Conservation (phyloP, 192 early-diverging fungal species). For the Umbelopsis sp. region DNA sequence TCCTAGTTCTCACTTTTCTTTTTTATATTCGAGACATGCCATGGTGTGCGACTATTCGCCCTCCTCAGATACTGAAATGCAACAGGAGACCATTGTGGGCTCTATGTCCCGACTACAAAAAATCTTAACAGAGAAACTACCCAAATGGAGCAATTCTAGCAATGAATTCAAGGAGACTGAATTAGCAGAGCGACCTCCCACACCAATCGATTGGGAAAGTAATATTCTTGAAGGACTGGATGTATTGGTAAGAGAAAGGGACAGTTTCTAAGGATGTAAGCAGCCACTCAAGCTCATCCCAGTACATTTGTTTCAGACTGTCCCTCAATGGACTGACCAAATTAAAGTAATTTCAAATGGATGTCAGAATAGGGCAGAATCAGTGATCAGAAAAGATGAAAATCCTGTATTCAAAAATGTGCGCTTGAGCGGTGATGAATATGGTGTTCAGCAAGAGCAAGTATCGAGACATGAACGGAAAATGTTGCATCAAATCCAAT, state of each 20-base stretch:
- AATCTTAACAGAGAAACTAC: background rate
- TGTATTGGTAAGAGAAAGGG: background rate
- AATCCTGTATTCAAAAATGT: slow-evolving; percentile 19
- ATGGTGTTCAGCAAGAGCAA: background rate
- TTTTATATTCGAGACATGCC: slow-evolving; percentile 3
- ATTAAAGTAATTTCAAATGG: slow-evolving; percentile 15
- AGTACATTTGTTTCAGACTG: slow-evolving; percentile 18
- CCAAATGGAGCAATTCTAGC: background rate
- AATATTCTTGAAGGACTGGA: slow-evolving; percentile 9
- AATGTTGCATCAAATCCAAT: slow-evolving; percentile 59
- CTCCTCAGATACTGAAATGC: background rate
- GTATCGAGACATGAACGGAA: slow-evolving; percentile 24
- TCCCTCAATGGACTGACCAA: slow-evolving; percentile 36
- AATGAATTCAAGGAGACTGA: background rate
- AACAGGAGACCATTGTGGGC: background rate
- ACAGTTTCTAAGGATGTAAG: no score
- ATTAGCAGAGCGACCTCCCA: background rate
- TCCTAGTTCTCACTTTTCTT: slow-evolving; percentile 7
- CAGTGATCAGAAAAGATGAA: slow-evolving; percentile 22
- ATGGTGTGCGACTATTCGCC: slow-evolving; percentile 10
- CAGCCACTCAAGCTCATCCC: background rate
- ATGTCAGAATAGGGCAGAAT: background rate
- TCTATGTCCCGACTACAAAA: background rate
- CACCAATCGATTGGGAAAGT: slow-evolving; percentile 1
- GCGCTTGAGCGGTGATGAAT: background rate